Percentiles rank a stretch among this genome's conserved stretches.
phyloP scores from a whole-genome alignment of 2,329 filamentous ascomycete species.

The Botrytis byssoidea region DNA sequence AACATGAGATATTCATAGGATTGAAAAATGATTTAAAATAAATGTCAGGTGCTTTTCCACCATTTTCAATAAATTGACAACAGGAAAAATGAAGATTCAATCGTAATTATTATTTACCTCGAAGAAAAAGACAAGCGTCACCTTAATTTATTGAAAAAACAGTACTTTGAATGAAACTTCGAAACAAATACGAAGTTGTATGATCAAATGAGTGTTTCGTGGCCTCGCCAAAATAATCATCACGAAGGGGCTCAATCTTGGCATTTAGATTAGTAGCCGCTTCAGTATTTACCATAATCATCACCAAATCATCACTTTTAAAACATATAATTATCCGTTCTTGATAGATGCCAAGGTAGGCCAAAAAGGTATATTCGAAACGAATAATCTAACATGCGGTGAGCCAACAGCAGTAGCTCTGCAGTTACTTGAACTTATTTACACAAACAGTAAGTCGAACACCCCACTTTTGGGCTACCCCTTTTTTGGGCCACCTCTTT shows the following conservation, averaged over 20 bases:
- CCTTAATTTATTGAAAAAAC: background rate
- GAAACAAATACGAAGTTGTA: rapidly evolving
- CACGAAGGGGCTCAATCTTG: background rate
- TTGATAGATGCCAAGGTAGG: background rate
- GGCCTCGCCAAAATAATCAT: background rate
- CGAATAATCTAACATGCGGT: background rate
- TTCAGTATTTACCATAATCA: background rate
- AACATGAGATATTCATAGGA: background rate
- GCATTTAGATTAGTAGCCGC: background rate
- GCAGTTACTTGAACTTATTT: background rate
- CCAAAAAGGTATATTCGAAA: background rate
- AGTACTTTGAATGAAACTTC: background rate
- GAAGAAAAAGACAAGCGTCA: background rate
- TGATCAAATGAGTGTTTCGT: background rate
- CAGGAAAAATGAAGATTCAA: background rate
- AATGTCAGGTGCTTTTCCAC: background rate
- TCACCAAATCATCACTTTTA: background rate
- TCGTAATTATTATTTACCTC: background rate
- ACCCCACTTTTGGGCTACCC: too few relatives aligned
- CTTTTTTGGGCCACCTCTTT: too few relatives aligned
- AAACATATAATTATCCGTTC: background rate
- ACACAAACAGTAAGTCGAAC: background rate
- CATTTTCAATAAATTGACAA: background rate
- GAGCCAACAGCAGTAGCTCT: background rate
- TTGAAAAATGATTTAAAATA: background rate